A percentile compares a stretch with the other conserved stretches of the same genome.
phyloP scores from a whole-genome alignment of 352 stramenopile genomes.

The Globisporangium cederbergense region DNA sequence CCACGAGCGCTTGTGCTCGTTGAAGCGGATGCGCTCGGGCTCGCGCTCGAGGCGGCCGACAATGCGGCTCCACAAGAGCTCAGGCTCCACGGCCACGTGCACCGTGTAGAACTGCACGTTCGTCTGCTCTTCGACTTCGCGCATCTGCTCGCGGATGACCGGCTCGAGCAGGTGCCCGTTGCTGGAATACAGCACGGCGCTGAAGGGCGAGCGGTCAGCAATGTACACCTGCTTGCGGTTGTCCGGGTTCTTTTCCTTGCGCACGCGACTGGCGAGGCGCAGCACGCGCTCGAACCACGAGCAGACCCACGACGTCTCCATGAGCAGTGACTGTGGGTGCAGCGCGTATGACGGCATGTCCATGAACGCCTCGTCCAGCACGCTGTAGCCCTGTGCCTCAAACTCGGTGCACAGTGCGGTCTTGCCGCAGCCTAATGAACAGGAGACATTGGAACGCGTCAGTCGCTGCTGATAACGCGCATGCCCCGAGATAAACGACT shows the following conservation, averaged over 20 bases:
- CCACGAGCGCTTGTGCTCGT: conserved; percentile 82
- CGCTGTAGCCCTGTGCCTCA: conserved; percentile 64
- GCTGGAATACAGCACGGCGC: conserved; percentile 75
- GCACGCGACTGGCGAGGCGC: conserved; percentile 48
- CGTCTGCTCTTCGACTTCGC: conserved; percentile 68
- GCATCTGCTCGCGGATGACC: conserved; percentile 81
- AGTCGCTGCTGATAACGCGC: not conserved
- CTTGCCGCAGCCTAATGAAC: conserved; percentile 60
- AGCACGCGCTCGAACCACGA: conserved; percentile 90
- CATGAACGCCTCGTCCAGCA: conserved; percentile 87
- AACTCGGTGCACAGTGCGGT: conserved; percentile 78
- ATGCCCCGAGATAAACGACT: too few species aligned
- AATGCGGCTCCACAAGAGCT: conserved; percentile 81
- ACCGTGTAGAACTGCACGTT: conserved; percentile 84
- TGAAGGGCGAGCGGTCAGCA: conserved; percentile 82
- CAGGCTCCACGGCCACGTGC: conserved; percentile 71
- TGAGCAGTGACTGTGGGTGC: conserved; percentile 87
- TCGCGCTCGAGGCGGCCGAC: conserved; percentile 50
- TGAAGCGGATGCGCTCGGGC: conserved; percentile 70
- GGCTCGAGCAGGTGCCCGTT: conserved; percentile 74
- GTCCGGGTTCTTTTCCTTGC: conserved; percentile 29
- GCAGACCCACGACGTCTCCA: conserved; percentile 89
- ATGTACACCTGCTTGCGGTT: conserved; percentile 67
- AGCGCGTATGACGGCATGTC: conserved; percentile 84
- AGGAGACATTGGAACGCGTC: conserved; percentile 1